Conservation (phyloP, 441 rosid genomes). For the Capsella rubella region DNA sequence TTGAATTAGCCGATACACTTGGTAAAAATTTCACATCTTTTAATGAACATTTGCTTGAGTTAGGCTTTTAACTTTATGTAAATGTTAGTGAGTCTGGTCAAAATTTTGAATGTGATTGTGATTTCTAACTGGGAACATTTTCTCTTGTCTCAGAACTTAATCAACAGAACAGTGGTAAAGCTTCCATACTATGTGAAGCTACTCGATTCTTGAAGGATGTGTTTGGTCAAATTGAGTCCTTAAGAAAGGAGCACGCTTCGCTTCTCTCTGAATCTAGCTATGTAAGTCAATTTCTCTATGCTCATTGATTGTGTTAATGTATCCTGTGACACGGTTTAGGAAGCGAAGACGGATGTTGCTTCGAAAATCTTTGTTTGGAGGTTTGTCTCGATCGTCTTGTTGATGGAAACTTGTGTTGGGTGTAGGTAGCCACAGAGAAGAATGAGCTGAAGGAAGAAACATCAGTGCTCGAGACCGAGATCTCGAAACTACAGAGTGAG, state of each 20-base stretch:
- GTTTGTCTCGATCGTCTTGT: not conserved
- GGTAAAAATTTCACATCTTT: conserved; percentile 56
- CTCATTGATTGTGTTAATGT: not conserved
- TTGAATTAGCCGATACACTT: conserved; percentile 74
- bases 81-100: not conserved
- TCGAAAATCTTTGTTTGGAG: not conserved
- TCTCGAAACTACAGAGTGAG: conserved; percentile 61
- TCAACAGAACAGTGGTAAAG: conserved; percentile 84
- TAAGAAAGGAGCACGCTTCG: conserved; percentile 69
- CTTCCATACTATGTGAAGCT: conserved; percentile 74
- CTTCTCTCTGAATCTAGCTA: conserved; percentile 81
- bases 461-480: conserved; percentile 65
- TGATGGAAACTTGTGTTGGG: conserved; percentile 14
- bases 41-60: not conserved
- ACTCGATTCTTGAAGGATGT: conserved; percentile 75
- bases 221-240: conserved; percentile 66
- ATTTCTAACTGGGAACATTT: conserved; percentile 29
- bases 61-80: no score
- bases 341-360: not conserved
- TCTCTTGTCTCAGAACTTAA: conserved; percentile 55
- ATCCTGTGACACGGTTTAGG: not conserved
- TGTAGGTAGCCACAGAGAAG: conserved; percentile 78
- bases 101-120: not conserved
- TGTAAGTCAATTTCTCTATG: conserved; percentile 49
- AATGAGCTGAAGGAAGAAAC: conserved; percentile 87